Evolutionary conservation across 139 green algal species (phyloP).

Genomic region (Chlamydomonas sp.): DNA sequence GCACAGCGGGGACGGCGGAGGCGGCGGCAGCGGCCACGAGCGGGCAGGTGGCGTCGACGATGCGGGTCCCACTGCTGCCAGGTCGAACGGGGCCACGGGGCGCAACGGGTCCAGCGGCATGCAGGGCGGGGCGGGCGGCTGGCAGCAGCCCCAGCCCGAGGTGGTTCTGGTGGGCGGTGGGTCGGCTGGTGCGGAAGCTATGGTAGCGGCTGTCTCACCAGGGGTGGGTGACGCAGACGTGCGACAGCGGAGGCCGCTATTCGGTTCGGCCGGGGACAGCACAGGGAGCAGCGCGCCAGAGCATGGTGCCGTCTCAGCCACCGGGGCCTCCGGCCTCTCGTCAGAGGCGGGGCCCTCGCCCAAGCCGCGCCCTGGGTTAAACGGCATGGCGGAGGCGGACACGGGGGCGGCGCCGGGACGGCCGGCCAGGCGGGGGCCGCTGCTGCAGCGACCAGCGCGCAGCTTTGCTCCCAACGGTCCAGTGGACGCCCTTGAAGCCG

Average conservation of each 20-base stretch:
- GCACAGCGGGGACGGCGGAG: background rate
- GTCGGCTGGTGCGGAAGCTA: background rate
- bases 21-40: background rate
- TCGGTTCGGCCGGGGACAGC: too few species aligned
- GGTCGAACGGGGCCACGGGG: background rate
- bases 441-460: too few species aligned
- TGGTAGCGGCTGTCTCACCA: slow-evolving; percentile 1
- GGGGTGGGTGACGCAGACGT: background rate
- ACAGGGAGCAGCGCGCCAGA: too few species aligned
- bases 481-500: too few species aligned
- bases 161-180: background rate
- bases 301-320: too few species aligned
- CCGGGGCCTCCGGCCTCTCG: too few species aligned
- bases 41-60: background rate
- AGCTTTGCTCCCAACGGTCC: too few species aligned
- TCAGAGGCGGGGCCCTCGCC: too few species aligned
- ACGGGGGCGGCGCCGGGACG: background rate
- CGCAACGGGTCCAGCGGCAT: background rate
- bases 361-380: too few species aligned
- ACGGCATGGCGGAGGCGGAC: background rate
- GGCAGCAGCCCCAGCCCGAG: background rate
- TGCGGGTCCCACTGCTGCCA: background rate
- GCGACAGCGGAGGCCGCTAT: background rate
- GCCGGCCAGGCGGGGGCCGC: too few species aligned
- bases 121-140: background rate